Evolutionary conservation across 495 filamentous ascomycete species (phyloP), one percentile per base, ranked within the genome.

Genomic region (Podospora didyma): DNA sequence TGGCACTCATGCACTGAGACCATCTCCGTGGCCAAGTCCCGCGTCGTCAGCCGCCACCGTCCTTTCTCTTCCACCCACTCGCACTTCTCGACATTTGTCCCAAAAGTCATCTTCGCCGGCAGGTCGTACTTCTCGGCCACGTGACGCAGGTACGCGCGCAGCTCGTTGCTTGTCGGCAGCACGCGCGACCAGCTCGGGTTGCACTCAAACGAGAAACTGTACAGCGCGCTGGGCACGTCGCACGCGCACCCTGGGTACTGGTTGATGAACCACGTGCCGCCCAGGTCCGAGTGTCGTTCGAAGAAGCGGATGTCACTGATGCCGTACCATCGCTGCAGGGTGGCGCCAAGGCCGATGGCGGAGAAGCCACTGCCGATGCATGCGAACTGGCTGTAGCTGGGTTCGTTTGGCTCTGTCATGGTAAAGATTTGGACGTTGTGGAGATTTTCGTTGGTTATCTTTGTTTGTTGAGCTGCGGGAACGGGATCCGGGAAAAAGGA

Each of bases 261-360:
- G 66, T 88, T 88, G 48, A 80, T 79, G 73, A 75, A 80, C 86
- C 86, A 89, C 14, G 86, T 87, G 16, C 86, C 86, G 42, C 86
- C 86, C 56, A 86, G 78, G 6, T 77, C 79, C 1, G 78, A 66
- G 54, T 84, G 76, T 26, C 80, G 69, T 2, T 88, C 86, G 63
- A 89, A 88, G 56, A 89, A 78, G 21, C 79, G 67, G 60, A 88
- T 83, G 24, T 49, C 26, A 9, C 26, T 31, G 26, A 82, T 84
- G 23, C 78, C 79, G 14, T 86, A 73, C 45, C 73, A 73, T 49
- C 84, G 73, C 56, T 82, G 84, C 56, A 89, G 62, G 19, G 78
- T 76, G 58, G 84, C 86, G 16, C 78, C 86, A 73, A 86, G 81
- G 12, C 82, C 84, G 62, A 89, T 85, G 3, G 80, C 86, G 0